Base-by-base conservation (phyloP, 108 stramenopile species). In the Nannochloropsis gaditana region DNA sequence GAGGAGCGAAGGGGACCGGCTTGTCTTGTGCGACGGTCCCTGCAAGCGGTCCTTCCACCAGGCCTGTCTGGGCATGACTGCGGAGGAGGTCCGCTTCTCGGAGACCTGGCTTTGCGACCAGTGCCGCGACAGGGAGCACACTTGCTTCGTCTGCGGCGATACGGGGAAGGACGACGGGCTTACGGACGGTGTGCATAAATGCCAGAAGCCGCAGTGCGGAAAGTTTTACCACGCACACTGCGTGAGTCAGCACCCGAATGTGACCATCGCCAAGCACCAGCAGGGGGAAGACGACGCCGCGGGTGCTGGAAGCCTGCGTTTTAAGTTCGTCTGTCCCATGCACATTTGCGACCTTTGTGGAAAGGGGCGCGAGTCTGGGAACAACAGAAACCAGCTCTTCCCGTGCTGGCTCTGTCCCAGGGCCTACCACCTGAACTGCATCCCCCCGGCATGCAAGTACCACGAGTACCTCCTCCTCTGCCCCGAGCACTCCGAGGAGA, bases 321-420 rank as follows among this genome's bases (percentile, higher is more conserved):
- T 89, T 19, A 92, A 89, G 82, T 96, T 96, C 84, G 87, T 80
- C n/a, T 97, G 96, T 87, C 94, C 94, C 42, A 93, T 93, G 73
- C 96, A 97, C 86, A n/a, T 80, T 9, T 97, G 96, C 89, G 95
- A 95, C 95, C 94, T 94, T 11, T 97, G 96, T 84, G 86, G 89
- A 15, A 93, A 92, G 83, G 89, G 85, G 44, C 87, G 83, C 81
- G 59, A 82, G 45, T 44, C 59, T 42, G 89, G 80, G 45, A 44
- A 45, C 9, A 79, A 86, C 43, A 21, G 44, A 41, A 43, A 90
- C 42, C 85, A 82, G 43, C 80, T 92, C 41, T 80, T 21, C 88
- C 79, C 79, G 91, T 96, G 96, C 87, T 84, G 94, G 42, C 91
- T 94, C 80, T 97, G 96, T 80, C 95, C 95, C 2, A 92, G 83